Conservation (phyloP, 2,329 filamentous ascomycete species). For the Lasiodiplodia gonubiensis region DNA sequence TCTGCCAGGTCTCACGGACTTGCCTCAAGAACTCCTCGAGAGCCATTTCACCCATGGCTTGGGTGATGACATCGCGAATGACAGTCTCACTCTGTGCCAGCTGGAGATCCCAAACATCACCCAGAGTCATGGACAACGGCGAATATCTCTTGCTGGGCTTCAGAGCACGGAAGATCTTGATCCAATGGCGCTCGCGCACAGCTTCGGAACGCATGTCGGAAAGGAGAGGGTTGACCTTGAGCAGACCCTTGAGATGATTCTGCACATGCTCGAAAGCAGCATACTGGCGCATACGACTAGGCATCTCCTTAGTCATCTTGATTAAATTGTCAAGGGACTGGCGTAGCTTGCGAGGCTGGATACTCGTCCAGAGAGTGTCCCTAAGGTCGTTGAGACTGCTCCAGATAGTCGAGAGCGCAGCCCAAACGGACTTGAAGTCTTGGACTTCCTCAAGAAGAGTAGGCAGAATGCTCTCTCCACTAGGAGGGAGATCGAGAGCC, state of each 20-base stretch:
- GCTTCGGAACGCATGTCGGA: conserved; percentile 95
- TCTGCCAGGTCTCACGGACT: conserved; percentile 96
- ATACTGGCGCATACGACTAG: conserved; percentile 97
- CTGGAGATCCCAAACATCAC: conserved; percentile 97
- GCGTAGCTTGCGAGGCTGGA: conserved; percentile 91
- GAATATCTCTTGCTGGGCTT: conserved; percentile 94
- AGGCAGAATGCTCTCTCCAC: conserved; percentile 79
- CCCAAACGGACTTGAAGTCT: conserved; percentile 99
- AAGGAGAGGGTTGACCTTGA: conserved; percentile 89
- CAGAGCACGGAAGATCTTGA: conserved; percentile 95
- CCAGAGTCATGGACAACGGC: conserved; percentile 91
- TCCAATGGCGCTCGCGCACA: conserved; percentile 95
- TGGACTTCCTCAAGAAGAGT: conserved; percentile 93
- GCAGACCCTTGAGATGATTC: conserved; percentile 80
- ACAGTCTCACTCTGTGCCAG: conserved; percentile 83
- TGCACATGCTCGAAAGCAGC: conserved; percentile 99
- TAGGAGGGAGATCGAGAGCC: conserved; percentile 85
- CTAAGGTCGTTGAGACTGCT: conserved; percentile 91
- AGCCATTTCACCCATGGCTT: conserved; percentile 97
- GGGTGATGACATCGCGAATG: conserved; percentile 90
- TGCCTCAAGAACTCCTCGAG: conserved; percentile 96
- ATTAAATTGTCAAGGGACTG: conserved; percentile 88
- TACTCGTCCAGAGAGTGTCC: conserved; percentile 91
- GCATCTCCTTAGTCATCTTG: conserved; percentile 99
- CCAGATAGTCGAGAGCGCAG: conserved; percentile 94